Percentiles rank a stretch among this genome's conserved stretches.
phyloP scores from a whole-genome alignment of 2,329 filamentous ascomycete species.

The Talaromyces islandicus region DNA sequence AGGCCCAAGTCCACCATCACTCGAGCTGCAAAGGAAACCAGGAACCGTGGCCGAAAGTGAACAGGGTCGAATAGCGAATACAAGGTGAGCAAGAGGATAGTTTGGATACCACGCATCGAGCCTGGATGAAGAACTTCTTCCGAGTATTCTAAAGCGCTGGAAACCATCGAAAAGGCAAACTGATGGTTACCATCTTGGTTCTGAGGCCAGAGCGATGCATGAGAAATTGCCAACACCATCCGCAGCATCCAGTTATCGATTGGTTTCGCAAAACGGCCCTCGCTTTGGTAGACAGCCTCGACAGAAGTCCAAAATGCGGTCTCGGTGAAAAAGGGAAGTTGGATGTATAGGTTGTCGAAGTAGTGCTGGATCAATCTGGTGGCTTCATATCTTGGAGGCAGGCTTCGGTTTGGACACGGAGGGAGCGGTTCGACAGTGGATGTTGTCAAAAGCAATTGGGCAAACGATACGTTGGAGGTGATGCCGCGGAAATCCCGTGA shows the following conservation, averaged over 20 bases:
- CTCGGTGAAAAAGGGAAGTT: conserved; percentile 80
- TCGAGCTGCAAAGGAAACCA: conserved; percentile 83
- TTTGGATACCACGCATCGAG: conserved; percentile 78
- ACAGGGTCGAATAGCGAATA: conserved; percentile 86
- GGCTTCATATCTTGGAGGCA: conserved; percentile 67
- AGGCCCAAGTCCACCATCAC: conserved; percentile 85
- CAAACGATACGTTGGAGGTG: conserved; percentile 34
- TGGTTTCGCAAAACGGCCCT: conserved; percentile 54
- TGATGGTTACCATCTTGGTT: conserved; percentile 59
- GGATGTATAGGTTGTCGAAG: conserved; percentile 70
- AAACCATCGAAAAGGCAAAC: conserved; percentile 55
- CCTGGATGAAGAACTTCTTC: conserved; percentile 82
- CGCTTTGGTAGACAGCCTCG: conserved; percentile 72
- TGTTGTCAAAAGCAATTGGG: conserved; percentile 49
- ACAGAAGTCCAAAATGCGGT: conserved; percentile 70
- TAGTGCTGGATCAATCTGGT: conserved; percentile 73
- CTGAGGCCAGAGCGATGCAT: conserved; percentile 63
- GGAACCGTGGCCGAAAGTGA: conserved; percentile 90
- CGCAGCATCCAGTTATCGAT: conserved; percentile 82
- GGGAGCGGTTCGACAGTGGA: conserved; percentile 69
- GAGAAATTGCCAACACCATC: conserved; percentile 82
- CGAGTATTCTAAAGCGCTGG: conserved; percentile 66
- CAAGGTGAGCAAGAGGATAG: conserved; percentile 75
- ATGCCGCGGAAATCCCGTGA: conserved; percentile 90
- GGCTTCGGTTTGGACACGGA: conserved; percentile 49